A percentile compares a stretch with the other conserved stretches of the same genome.
phyloP scores from a whole-genome alignment of 2,329 filamentous ascomycete genomes.

The Magnaporthiopsis poae region DNA sequence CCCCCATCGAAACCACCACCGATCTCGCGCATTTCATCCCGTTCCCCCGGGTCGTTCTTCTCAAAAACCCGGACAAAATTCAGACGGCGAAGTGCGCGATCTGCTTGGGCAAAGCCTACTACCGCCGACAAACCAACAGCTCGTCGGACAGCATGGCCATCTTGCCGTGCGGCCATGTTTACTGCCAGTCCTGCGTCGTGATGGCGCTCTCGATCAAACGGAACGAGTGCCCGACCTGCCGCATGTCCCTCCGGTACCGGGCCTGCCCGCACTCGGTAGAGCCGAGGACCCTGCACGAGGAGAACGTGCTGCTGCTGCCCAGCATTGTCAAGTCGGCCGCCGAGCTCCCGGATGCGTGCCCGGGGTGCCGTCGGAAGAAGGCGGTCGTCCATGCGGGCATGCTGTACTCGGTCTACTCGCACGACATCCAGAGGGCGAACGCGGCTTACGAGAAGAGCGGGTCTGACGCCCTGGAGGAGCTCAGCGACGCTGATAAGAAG shows the following conservation, averaged over 20 bases:
- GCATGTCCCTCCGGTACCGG: slow-evolving; percentile 1
- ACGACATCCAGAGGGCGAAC: background rate
- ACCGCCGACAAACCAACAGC: background rate
- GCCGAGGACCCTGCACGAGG: slow-evolving; percentile 3
- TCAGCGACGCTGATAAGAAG: slow-evolving; percentile 2
- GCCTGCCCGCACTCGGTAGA: background rate
- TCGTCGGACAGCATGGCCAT: slow-evolving; percentile 1
- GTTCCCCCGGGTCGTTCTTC: background rate
- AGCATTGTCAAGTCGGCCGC: background rate
- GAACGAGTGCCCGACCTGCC: slow-evolving; percentile 3
- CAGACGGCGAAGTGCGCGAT: slow-evolving; percentile 2
- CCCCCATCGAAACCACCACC: background rate
- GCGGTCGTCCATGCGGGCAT: slow-evolving; percentile 1
- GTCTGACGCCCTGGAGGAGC: background rate
- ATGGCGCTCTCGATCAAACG: background rate
- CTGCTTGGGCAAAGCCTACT: background rate
- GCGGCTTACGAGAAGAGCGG: background rate
- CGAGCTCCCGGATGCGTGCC: background rate
- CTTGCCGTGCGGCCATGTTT: slow-evolving; percentile 6
- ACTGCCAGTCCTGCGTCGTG: background rate
- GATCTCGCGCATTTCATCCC: slow-evolving; percentile 1
- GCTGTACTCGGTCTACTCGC: background rate
- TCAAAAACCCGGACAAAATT: background rate
- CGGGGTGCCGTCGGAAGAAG: background rate
- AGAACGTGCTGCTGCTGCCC: slow-evolving; percentile 1